Evolutionary conservation across 768 basidiomycete species (phyloP), one percentile per base, ranked within the genome.

Genomic region (Gymnopilus dilepis): DNA sequence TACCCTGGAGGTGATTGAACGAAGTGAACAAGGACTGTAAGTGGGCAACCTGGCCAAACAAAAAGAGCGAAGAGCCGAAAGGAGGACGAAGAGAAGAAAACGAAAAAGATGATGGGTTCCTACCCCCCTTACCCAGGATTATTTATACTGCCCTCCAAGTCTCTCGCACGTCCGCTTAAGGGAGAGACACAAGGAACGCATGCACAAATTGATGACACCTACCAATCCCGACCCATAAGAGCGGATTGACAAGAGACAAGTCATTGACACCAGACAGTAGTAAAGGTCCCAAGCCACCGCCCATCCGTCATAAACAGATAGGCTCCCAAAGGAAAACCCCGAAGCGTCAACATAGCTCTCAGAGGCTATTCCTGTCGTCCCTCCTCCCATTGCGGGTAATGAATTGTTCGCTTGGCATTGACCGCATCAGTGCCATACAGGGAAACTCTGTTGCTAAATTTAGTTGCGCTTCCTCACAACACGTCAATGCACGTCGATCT

Each of bases 31-130:
- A 75, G 73, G 70, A 72, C 68, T 70, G 70, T 72, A 59, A 72
- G 63, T 61, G 70, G 76, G 76, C 78, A 74, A 76, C 78, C 76
- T 77, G 79, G 77, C 77, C 76, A 37, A 74, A 70, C 65, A 72
- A 70, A 65, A 61, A 57, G 62, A 63, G 66, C 62, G 61, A 67
- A 67, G 60, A 67, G 60, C 57, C 26, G 22, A 47, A 69, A 66
- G 34, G 34, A 37, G 48, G 58, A 63, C 47, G 56, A 62, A 59
- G 58, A 59, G 64, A 65, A 51, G 52, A 61, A 64, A 66, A 64
- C 54, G 57, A 67, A 37, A 54, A 58, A 58, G 34, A 26, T 59
- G 63, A 65, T 67, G 67, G 53, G 61, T 61, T 40, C 60, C 37
- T 50, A 31, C 21, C 24, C 34, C 42, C 40, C 56, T 48, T 33